These are phyloP conservation scores for Linnemannia exigua DNA, from an alignment of 192 early-diverging fungal genomes.

Conservation along the genomic window DNA sequence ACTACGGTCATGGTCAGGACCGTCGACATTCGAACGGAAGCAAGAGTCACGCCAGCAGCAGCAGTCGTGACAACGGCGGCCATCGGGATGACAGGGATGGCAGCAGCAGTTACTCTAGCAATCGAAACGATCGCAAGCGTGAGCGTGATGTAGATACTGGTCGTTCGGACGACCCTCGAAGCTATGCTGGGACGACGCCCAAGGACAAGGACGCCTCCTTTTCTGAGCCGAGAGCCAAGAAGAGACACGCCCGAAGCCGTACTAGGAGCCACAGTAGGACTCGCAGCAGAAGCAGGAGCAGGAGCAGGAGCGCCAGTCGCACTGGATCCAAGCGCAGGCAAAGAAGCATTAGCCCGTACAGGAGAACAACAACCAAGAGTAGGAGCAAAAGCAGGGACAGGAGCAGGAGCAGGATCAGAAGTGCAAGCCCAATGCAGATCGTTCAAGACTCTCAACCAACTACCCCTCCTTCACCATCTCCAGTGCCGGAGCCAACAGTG, in stretches of 20 bases:
- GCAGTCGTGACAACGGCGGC: not conserved
- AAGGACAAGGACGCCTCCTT: conserved; percentile 9
- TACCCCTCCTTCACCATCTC: not conserved
- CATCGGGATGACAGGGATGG: conserved; percentile 7
- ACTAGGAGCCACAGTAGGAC: conserved; percentile 27
- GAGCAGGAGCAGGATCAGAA: conserved; percentile 9
- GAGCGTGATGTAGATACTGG: conserved; percentile 18
- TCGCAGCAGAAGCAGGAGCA: conserved; percentile 20
- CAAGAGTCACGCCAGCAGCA: not conserved
- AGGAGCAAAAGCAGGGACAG: conserved; percentile 8
- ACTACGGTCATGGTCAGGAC: conserved; percentile 18
- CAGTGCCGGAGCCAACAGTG: not conserved
- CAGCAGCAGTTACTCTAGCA: not conserved
- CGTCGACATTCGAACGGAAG: conserved; percentile 30
- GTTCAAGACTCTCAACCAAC: not conserved
- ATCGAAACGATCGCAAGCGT: conserved; percentile 28
- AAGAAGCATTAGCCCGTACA: conserved; percentile 12
- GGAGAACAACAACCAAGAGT: not conserved
- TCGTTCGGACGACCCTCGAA: conserved; percentile 1
- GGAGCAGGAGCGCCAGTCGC: conserved; percentile 18
- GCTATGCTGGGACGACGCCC: not conserved
- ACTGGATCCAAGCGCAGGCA: not conserved
- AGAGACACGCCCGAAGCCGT: conserved; percentile 38
- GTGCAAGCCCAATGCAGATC: not conserved
- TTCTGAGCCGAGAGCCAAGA: conserved; percentile 26